Base-by-base conservation (phyloP, 2,329 filamentous ascomycete species). In the Chaetomiaceae sp. region DNA sequence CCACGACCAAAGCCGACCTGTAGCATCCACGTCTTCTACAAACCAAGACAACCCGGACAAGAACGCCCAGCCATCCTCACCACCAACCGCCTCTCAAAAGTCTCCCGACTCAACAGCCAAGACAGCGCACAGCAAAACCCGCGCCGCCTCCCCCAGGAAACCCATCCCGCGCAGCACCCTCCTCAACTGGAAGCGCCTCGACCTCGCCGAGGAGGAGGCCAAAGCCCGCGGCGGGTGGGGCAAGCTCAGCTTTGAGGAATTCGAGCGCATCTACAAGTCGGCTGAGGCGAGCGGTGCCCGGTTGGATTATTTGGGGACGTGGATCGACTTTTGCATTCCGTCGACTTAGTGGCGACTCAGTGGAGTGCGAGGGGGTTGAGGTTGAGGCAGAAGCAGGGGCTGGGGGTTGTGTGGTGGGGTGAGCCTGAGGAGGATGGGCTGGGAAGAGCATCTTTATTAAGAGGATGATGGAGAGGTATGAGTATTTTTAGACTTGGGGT, bases 241-340 rank as follows among this genome's bases (percentile, higher is more conserved):
- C 1, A 82, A 84, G 64, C 74, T 97, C 44, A 88, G 72, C 65
- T 91, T 85, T 60, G 77, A 80, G 1, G 94, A 97, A 69, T 95
- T 97, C 69, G 84, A 89, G 63, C 74, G 75, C 36, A 84, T 86
- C 46, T 89, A 94, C 73, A 82, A 83, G 61, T 76, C 77, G n/a
- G 79, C 84, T 58, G 81, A 85, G 60, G 81, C 82, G 22, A 72
- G 75, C 25, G 79, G 78, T 14, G 82, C 83, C 65, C 73, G 85
- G 49, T 76, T 91, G 57, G 88, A 89, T 61, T 92, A 96, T 69
- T 76, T 96, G 43, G 89, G 89, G 55, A 89, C 83, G 63, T 97
- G 92, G 92, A 89, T 96, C 69, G 91, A 96, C 67, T 84, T 85
- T 67, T 87, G 83, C 67, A 85, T 87, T 60, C 83, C 82, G 14